Conservation (phyloP, 2,329 filamentous ascomycete genomes). For the Tolypocladium guangdongense region DNA sequence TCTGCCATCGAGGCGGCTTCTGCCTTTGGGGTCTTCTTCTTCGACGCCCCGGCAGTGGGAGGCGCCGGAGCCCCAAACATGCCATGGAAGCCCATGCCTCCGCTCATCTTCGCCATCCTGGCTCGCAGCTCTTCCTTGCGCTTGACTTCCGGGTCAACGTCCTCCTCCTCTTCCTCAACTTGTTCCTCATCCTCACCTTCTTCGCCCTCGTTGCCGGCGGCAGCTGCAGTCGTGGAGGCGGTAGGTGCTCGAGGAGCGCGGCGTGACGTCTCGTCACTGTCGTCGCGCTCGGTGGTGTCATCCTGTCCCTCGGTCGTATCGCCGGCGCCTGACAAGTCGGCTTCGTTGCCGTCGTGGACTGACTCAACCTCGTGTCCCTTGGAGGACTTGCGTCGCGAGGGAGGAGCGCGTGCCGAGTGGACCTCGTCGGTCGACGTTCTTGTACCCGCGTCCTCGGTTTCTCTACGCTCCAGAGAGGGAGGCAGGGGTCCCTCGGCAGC, state of each 20-base stretch:
- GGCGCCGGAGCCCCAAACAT: conserved; percentile 75
- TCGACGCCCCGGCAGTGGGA: conserved; percentile 39
- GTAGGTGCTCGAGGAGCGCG: conserved; percentile 23
- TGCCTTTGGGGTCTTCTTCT: conserved; percentile 40
- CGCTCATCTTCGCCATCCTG: conserved; percentile 97
- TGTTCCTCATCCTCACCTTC: conserved; percentile 55
- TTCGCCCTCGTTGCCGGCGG: conserved; percentile 51
- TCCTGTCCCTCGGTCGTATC: conserved; percentile 53
- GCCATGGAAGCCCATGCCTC: conserved; percentile 91
- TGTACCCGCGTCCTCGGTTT: conserved; percentile 34
- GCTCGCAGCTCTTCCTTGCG: conserved; percentile 82
- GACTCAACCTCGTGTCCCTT: conserved; percentile 30
- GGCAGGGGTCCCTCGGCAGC: conserved; percentile 17
- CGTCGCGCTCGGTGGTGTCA: conserved; percentile 59
- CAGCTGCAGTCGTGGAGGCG: conserved; percentile 16
- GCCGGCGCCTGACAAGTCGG: conserved; percentile 53
- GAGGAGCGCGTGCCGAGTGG: conserved; percentile 22
- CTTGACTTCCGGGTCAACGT: conserved; percentile 76
- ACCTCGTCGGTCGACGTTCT: conserved; percentile 40
- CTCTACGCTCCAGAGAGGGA: conserved; percentile 30
- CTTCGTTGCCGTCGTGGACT: conserved; percentile 50
- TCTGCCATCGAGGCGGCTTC: conserved; percentile 30
- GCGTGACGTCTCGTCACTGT: conserved; percentile 51
- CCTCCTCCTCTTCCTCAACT: conserved; percentile 69
- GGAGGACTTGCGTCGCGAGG: conserved; percentile 42